Evolutionary conservation across 2,329 filamentous ascomycete species (phyloP), one percentile per base, ranked within the genome.

Genomic region (Penicillium brevicompactum): DNA sequence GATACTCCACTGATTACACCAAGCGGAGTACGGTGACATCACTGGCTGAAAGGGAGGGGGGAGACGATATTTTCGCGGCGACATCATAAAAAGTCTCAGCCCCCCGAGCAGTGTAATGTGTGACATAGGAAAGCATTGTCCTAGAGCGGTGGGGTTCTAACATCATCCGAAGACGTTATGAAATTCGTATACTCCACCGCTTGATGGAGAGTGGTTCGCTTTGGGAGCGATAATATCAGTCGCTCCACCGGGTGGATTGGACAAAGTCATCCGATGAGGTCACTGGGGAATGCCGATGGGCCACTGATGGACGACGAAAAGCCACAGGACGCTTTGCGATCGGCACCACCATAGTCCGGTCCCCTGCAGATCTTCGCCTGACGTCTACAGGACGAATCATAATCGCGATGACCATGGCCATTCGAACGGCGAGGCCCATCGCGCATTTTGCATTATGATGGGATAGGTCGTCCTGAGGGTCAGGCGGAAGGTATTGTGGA

Each of bases 351-450:
- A 49, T 37, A 49, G 47, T 56, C 50, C 34, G 37, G 46, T 55
- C 57, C 61, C 61, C 63, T 65, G 61, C 61, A 64, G 61, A 65
- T 65, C 63, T 57, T 51, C 51, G 38, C 51, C 58, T 64, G 59
- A 65, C 56, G 51, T 59, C 34, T 56, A 31, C 21, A 31, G 24
- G 42, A 55, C 61, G 47, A 59, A 61, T 65, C 56, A 62, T 55
- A 49, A 48, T 43, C 30, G 51, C n/a, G 24, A 27, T 45, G 38
- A 18, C 37, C 16, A 18, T 21, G 34, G 44, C 13, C 13, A 47
- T 46, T 43, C 41, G 47, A 56, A 47, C 41, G 52, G 53, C 54
- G 48, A 57, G 54, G 51, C 56, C 52, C 49, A 27, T 60, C 47
- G 52, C 18, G 38, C 24, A 43, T 51, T 55, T 43, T 46, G 49